phyloP scores from a whole-genome alignment of 768 basidiomycete genomes.

The Boletus sp. region DNA sequence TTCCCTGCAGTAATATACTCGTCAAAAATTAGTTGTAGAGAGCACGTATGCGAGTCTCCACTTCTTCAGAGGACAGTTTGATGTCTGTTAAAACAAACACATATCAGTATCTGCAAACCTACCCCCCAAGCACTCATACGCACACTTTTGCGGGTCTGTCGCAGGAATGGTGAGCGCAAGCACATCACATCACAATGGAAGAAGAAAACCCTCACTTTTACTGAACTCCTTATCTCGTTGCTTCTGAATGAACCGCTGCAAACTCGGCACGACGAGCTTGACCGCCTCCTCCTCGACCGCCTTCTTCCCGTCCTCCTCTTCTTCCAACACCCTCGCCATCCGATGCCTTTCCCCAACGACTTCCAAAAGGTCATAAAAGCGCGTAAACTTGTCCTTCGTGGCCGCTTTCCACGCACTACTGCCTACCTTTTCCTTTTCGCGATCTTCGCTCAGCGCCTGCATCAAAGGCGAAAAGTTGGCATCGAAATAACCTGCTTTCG shows the following conservation, averaged over 20 bases:
- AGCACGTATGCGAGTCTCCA: conserved; percentile 63
- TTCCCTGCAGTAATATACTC: background rate
- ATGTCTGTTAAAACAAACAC: conserved; percentile 52
- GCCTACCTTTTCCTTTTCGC: conserved; percentile 43
- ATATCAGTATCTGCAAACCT: conserved; percentile 8
- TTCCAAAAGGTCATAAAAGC: conserved; percentile 78
- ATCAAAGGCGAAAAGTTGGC: conserved; percentile 77
- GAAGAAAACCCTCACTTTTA: conserved; percentile 53
- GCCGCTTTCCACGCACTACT: conserved; percentile 47
- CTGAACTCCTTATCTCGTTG: conserved; percentile 81
- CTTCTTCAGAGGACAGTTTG: conserved; percentile 70
- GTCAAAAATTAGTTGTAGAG: conserved; percentile 44
- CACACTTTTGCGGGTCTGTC: conserved; percentile 54
- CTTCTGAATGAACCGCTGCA: conserved; percentile 72
- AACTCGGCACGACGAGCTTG: conserved; percentile 69
- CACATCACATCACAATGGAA: background rate
- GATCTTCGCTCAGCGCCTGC: conserved; percentile 53
- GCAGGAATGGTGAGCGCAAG: background rate
- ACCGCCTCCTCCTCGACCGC: conserved; percentile 69
- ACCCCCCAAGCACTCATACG: conserved; percentile 13
- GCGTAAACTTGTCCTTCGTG: conserved; percentile 78
- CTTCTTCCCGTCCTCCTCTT: conserved; percentile 58
- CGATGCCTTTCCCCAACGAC: conserved; percentile 76
- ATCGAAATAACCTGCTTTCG: conserved; percentile 83
- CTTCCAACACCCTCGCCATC: conserved; percentile 64